Percentiles rank a stretch among this genome's conserved stretches.
Conservation (phyloP, 169 alveolate species). For the Nephromyces sp. region DNA sequence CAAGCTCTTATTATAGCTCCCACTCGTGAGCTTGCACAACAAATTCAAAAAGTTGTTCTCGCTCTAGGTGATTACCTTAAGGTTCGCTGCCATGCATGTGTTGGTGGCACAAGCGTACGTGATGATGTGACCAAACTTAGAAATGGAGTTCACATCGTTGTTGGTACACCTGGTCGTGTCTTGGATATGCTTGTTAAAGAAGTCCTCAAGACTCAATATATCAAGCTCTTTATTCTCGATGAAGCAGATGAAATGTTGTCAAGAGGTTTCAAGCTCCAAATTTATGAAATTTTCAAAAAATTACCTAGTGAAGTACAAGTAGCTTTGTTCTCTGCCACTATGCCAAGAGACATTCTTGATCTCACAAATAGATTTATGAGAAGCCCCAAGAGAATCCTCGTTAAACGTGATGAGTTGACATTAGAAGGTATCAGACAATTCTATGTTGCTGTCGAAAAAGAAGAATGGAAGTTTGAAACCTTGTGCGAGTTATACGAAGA, state of each 20-base stretch:
- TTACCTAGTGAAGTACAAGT: conserved; percentile 62
- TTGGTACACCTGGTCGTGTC: conserved; percentile 99
- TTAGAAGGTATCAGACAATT: conserved; percentile 96
- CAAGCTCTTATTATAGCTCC: conserved; percentile 95
- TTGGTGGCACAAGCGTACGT: conserved; percentile 96
- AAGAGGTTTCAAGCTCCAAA: conserved; percentile 86
- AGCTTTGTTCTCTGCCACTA: conserved; percentile 90
- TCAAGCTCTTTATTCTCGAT: conserved; percentile 89
- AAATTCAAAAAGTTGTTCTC: conserved; percentile 80
- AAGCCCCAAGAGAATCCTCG: conserved; percentile 88
- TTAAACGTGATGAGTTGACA: conserved; percentile 93
- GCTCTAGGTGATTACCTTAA: conserved; percentile 61
- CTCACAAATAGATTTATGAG: conserved; percentile 91
- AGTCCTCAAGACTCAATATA: conserved; percentile 65
- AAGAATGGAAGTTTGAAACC: conserved; percentile 91
- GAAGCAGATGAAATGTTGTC: conserved; percentile 99
- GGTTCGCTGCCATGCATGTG: conserved; percentile 83
- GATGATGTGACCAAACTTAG: conserved; percentile 89
- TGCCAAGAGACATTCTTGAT: conserved; percentile 90
- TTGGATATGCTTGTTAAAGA: conserved; percentile 85
- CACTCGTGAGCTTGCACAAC: conserved; percentile 97
- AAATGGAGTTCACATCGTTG: conserved; percentile 96
- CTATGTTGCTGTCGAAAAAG: conserved; percentile 93
- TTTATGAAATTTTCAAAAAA: conserved; percentile 48
- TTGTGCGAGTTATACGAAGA: conserved; percentile 91